Conservation (phyloP, 2,329 filamentous ascomycete species). For the Alternaria panax region DNA sequence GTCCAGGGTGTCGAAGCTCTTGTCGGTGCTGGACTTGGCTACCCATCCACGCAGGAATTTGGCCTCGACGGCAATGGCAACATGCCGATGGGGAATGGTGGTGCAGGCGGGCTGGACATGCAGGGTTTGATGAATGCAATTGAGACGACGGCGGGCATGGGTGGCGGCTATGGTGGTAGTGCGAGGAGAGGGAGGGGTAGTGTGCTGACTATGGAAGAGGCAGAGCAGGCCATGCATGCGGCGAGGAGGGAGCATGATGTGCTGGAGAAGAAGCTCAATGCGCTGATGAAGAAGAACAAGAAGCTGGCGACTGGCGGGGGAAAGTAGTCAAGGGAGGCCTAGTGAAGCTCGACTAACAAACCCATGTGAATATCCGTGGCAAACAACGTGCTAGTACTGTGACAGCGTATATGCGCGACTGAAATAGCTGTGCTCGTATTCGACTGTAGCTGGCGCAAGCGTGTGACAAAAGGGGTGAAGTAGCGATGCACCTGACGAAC, state of each 20-base stretch:
- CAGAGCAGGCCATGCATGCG: slow-evolving; percentile 45
- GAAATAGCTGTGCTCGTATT: slow-evolving; percentile 6
- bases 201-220: slow-evolving; percentile 46
- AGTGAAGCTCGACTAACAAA: not conserved
- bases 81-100: slow-evolving; percentile 20
- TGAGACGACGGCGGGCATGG: slow-evolving; percentile 7
- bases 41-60: slow-evolving; percentile 32
- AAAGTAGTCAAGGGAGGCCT: slow-evolving; percentile 1
- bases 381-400: not conserved
- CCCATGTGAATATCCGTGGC: not conserved
- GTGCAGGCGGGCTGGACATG: slow-evolving; percentile 27
- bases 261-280: slow-evolving; percentile 47
- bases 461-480: slow-evolving; percentile 24
- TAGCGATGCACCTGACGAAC: slow-evolving; percentile 26
- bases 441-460: slow-evolving; percentile 5
- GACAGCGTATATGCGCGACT: not conserved
- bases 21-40: slow-evolving; percentile 42
- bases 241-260: slow-evolving; percentile 48
- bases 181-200: slow-evolving; percentile 30
- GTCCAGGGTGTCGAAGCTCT: slow-evolving; percentile 47
- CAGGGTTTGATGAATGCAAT: slow-evolving; percentile 34
- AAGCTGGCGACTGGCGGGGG: slow-evolving; percentile 28
- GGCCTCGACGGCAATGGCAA: slow-evolving; percentile 34
- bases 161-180: slow-evolving; percentile 3
- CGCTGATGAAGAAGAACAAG: slow-evolving; percentile 49